phyloP scores from a whole-genome alignment of 1,284 basidiomycete genomes.

The Apiotrichum gracile region DNA sequence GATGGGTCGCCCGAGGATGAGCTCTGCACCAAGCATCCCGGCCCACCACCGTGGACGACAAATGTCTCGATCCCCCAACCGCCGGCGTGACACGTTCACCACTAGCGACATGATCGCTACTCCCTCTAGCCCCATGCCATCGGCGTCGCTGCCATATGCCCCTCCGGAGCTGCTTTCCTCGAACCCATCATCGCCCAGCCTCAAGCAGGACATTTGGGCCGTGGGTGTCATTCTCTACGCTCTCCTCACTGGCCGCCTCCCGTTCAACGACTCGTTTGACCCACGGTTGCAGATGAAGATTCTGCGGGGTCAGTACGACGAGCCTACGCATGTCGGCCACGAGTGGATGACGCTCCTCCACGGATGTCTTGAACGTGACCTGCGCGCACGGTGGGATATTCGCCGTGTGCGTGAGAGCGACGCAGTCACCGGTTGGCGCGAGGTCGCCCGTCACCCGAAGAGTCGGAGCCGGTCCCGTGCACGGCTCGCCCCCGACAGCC shows the following conservation, averaged over 20 bases:
- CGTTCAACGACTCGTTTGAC: constrained; percentile 81
- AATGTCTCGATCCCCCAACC: constrained; percentile 4
- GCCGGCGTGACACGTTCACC: constrained; percentile 9
- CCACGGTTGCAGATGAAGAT: constrained; percentile 87
- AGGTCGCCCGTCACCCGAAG: constrained; percentile 36
- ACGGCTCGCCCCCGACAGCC: background rate
- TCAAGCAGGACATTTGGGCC: constrained; percentile 86
- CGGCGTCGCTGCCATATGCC: constrained; percentile 84
- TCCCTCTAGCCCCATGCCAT: constrained; percentile 49
- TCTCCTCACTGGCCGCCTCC: constrained; percentile 69
- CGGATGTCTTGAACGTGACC: constrained; percentile 65
- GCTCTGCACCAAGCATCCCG: background rate
- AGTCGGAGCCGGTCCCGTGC: constrained; percentile 24
- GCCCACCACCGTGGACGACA: background rate
- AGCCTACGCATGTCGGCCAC: constrained; percentile 55
- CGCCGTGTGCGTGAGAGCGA: constrained; percentile 66
- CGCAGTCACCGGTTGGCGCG: constrained; percentile 72
- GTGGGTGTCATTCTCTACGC: constrained; percentile 80
- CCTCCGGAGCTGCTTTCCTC: constrained; percentile 67
- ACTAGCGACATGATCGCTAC: background rate
- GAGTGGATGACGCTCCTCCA: constrained; percentile 65
- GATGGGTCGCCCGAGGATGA: background rate
- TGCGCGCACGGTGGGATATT: constrained; percentile 64
- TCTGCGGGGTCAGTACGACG: constrained; percentile 61
- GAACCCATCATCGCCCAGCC: constrained; percentile 37